These are phyloP conservation scores for Halenospora varia DNA, from an alignment of 495 filamentous ascomycete species.

Conservation along the genomic window DNA sequence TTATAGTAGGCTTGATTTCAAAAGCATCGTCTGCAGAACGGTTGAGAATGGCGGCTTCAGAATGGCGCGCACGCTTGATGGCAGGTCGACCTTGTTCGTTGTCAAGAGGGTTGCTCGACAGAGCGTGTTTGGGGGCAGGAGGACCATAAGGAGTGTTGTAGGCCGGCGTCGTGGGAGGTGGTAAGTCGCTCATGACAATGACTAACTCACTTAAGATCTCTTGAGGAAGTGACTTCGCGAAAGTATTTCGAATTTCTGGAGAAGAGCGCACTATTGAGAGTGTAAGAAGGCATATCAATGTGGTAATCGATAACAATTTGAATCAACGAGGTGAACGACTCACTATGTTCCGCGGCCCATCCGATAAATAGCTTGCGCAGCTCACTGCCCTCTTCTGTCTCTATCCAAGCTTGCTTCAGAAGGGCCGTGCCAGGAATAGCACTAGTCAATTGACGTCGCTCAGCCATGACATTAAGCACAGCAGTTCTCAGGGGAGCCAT, in stretches of 20 bases:
- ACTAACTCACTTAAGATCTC: slow-evolving; percentile 52
- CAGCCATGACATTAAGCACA: slow-evolving; percentile 47
- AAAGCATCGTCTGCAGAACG: slow-evolving; percentile 26
- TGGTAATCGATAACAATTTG: background rate
- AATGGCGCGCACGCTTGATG: slow-evolving; percentile 28
- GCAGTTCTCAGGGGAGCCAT: slow-evolving; percentile 49
- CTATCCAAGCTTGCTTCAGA: slow-evolving; percentile 49
- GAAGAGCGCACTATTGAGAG: slow-evolving; percentile 26
- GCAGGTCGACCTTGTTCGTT: slow-evolving; percentile 10
- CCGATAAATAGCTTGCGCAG: slow-evolving; percentile 47
- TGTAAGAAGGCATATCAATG: background rate
- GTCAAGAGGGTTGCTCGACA: slow-evolving; percentile 13
- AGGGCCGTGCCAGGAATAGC: slow-evolving; percentile 48
- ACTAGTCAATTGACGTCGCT: slow-evolving; percentile 41
- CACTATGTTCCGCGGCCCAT: slow-evolving; percentile 55
- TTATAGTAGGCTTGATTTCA: slow-evolving; percentile 24
- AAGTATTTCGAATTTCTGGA: slow-evolving; percentile 42
- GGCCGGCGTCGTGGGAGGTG: slow-evolving; percentile 17
- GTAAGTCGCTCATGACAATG: slow-evolving; percentile 52
- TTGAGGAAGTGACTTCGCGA: slow-evolving; percentile 48
- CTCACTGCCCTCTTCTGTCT: slow-evolving; percentile 49
- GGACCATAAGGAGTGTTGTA: slow-evolving; percentile 28
- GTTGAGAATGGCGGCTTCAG: slow-evolving; percentile 21
- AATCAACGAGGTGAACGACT: slow-evolving; percentile 6
- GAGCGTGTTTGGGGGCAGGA: slow-evolving; percentile 8